phyloP scores from a whole-genome alignment of 176 grass and related monocot species.

The Thinopyrum elongatum region DNA sequence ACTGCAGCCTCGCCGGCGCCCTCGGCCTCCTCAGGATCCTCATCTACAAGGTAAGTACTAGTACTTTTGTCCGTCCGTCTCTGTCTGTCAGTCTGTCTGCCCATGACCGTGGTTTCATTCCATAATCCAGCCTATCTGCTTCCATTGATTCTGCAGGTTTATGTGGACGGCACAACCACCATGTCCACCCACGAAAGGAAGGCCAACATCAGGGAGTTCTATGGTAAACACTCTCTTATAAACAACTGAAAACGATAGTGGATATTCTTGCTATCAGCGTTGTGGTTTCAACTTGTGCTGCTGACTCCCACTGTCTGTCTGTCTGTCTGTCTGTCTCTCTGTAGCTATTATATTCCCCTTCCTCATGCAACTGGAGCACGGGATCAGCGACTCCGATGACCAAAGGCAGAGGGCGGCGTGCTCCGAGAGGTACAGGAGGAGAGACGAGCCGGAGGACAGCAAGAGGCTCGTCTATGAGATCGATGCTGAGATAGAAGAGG shows the following conservation, averaged over 20 bases:
- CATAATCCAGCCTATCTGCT: background rate
- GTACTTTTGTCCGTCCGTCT: too few relatives aligned
- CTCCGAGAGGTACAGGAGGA: conserved; percentile 56
- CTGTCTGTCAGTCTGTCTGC: background rate
- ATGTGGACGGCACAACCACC: conserved; percentile 87
- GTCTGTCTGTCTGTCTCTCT: background rate
- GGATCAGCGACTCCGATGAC: conserved; percentile 79
- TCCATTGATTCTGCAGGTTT: conserved; percentile 44
- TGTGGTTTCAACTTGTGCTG: too few relatives aligned
- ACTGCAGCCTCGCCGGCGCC: conserved; percentile 88
- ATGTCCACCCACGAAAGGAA: conserved; percentile 98
- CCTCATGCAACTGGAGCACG: conserved; percentile 74
- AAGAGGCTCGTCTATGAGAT: conserved; percentile 55
- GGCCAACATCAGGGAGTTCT: conserved; percentile 89
- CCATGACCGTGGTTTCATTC: background rate
- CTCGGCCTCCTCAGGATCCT: conserved; percentile 84
- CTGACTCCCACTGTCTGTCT: background rate
- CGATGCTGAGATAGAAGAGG: conserved; percentile 76
- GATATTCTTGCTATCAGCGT: too few relatives aligned
- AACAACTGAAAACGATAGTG: too few relatives aligned
- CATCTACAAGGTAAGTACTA: conserved; percentile 74
- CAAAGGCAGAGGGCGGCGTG: conserved; percentile 61
- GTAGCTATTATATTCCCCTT: conserved; percentile 93
- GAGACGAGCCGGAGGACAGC: conserved; percentile 47
- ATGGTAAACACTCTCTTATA: conserved; percentile 38